A percentile compares a stretch with the other conserved stretches of the same genome.
Evolutionary conservation across 495 filamentous ascomycete genomes (phyloP).

Genomic region (Penicillium herquei): DNA sequence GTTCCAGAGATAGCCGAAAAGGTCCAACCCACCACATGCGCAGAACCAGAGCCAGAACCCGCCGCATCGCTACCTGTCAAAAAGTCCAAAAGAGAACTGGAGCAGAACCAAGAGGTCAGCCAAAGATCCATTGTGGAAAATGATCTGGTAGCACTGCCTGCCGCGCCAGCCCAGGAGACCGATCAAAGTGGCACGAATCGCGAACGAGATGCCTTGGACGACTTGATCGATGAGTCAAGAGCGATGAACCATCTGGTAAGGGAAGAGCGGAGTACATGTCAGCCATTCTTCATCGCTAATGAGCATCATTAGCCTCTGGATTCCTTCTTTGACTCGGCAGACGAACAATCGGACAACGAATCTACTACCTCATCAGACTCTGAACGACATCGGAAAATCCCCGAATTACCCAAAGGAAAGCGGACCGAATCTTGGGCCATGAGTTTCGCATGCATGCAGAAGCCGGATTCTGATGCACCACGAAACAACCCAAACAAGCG

Average conservation of each 20-base stretch:
- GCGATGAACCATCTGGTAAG: conserved; percentile 54
- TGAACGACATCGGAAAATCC: conserved; percentile 16
- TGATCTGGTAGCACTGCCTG: neutral
- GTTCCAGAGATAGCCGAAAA: conserved; percentile 12
- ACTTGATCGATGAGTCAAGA: conserved; percentile 56
- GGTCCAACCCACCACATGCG: neutral
- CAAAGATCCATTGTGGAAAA: conserved; percentile 3
- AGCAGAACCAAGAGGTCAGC: conserved; percentile 15
- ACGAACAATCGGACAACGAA: conserved; percentile 26
- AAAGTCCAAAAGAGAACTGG: conserved; percentile 17
- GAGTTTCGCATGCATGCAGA: conserved; percentile 68
- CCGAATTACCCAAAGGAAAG: conserved; percentile 6
- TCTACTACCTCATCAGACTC: conserved; percentile 15
- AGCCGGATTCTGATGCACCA: conserved; percentile 42
- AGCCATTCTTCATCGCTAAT: neutral
- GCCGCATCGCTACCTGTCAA: conserved; percentile 29
- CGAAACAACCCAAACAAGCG: conserved; percentile 61
- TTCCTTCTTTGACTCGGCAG: conserved; percentile 21
- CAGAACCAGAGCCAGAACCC: neutral
- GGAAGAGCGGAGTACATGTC: neutral
- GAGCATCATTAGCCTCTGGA: conserved; percentile 40
- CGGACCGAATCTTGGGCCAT: conserved; percentile 40
- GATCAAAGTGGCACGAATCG: neutral
- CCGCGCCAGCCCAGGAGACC: neutral
- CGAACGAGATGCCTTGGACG: conserved; percentile 52